Percentiles rank a stretch among this genome's conserved stretches.
These are phyloP conservation scores for Zymoseptoria ardabiliae DNA, from an alignment of 2,329 filamentous ascomycete genomes.

Conservation along the genomic window DNA sequence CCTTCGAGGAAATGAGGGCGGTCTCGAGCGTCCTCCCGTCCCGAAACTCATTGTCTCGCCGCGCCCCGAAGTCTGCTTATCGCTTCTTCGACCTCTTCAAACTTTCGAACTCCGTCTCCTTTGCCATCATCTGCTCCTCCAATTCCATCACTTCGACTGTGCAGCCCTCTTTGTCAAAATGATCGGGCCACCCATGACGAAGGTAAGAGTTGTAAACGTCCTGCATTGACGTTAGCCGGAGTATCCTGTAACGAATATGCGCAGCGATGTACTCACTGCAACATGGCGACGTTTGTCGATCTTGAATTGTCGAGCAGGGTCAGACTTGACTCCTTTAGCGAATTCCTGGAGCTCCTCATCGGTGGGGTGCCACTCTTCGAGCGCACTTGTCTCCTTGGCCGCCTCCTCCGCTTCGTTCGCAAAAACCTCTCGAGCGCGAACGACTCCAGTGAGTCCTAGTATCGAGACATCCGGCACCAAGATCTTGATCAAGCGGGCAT, in stretches of 20 bases:
- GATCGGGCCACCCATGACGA: not conserved
- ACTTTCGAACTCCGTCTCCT: slow-evolving; percentile 11
- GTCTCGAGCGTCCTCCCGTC: too few species aligned
- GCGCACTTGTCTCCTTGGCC: not conserved
- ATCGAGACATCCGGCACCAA: too few species aligned
- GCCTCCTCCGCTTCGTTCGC: not conserved
- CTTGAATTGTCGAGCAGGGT: too few species aligned
- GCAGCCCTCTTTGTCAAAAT: slow-evolving; percentile 29
- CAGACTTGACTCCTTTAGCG: too few species aligned
- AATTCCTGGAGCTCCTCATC: too few species aligned
- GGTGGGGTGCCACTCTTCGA: not conserved
- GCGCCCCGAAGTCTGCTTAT: too few species aligned
- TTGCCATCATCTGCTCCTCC: slow-evolving; percentile 6
- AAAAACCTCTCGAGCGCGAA: too few species aligned
- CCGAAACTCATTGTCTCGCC: too few species aligned
- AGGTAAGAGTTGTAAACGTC: not conserved
- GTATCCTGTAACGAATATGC: not conserved
- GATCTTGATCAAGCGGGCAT: not conserved
- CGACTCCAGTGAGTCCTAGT: too few species aligned
- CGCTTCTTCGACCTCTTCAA: too few species aligned
- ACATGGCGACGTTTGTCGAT: not conserved
- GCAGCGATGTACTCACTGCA: not conserved
- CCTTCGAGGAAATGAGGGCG: too few species aligned
- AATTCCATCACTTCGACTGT: slow-evolving; percentile 10
- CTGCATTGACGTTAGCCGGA: not conserved